These are phyloP conservation scores for Rubia tinctorum DNA, from an alignment of 305 asterid species.

Conservation along the genomic window DNA sequence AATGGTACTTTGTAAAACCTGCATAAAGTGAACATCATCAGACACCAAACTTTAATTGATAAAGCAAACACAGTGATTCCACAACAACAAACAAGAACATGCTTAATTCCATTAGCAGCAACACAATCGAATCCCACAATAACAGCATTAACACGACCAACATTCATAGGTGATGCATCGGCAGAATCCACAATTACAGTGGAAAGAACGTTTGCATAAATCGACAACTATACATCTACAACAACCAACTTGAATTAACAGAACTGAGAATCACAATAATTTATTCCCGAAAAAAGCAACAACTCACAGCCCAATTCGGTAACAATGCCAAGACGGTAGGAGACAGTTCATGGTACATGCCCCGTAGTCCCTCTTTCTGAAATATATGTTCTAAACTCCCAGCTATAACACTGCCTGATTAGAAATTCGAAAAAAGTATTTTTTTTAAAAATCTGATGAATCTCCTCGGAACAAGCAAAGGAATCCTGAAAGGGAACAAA, in stretches of 20 bases:
- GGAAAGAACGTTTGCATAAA: slow-evolving; percentile 81
- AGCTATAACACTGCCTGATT: slow-evolving; percentile 78
- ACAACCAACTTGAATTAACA: too few species aligned
- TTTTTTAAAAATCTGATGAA: slow-evolving; percentile 8
- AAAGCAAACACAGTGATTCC: not conserved
- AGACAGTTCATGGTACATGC: slow-evolving; percentile 94
- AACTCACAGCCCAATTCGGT: slow-evolving; percentile 98
- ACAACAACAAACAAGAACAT: not conserved
- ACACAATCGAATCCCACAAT: slow-evolving; percentile 96
- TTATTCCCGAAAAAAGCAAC: too few species aligned
- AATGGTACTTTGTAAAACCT: slow-evolving; percentile 97
- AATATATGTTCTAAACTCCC: slow-evolving; percentile 85
- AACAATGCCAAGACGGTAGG: slow-evolving; percentile 89
- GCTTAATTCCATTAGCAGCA: slow-evolving; percentile 34
- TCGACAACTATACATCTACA: too few species aligned
- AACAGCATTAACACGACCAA: slow-evolving; percentile 72
- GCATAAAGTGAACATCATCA: slow-evolving; percentile 16
- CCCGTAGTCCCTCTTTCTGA: slow-evolving; percentile 88
- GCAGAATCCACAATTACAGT: slow-evolving; percentile 96
- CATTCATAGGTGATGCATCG: slow-evolving; percentile 85
- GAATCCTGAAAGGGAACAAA: not conserved
- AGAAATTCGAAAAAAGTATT: slow-evolving; percentile 16
- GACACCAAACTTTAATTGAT: not conserved
- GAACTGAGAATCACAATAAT: too few species aligned
- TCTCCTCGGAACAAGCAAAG: not conserved